Evolutionary conservation across 306 rosid genomes (phyloP).

Genomic region (Acacia acuminata): DNA sequence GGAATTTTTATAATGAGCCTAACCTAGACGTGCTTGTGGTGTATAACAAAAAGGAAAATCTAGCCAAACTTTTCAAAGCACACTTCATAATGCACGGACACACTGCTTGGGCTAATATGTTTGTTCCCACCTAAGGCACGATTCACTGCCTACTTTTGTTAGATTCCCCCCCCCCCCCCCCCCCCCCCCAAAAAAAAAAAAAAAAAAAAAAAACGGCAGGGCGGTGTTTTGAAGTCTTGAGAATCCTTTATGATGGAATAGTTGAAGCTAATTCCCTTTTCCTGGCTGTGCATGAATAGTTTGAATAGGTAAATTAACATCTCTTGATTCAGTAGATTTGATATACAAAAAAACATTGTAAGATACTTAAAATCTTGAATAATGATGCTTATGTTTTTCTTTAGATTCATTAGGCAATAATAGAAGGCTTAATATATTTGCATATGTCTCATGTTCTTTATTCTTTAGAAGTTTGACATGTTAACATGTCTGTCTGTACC

Average conservation of each 20-base stretch:
- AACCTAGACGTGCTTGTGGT: background rate
- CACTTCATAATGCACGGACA: no score
- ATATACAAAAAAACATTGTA: background rate
- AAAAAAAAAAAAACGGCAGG: no score
- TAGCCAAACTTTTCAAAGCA: slow-evolving; percentile 1
- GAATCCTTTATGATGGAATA: no score
- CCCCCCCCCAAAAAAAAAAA: no score
- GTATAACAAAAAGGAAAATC: slow-evolving; percentile 22
- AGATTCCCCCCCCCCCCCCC: no score
- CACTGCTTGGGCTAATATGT: no score
- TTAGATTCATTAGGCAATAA: background rate
- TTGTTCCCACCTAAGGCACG: no score
- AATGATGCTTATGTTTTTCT: background rate
- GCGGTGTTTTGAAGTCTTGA: no score
- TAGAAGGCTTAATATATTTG: background rate
- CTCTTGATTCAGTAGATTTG: background rate
- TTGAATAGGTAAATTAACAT: background rate
- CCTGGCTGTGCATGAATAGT: background rate
- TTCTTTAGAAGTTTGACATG: background rate
- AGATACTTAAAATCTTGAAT: background rate
- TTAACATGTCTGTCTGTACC: background rate
- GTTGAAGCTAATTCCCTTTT: no score
- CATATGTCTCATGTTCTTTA: background rate
- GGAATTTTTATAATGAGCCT: background rate
- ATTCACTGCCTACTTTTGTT: no score